Conservation (phyloP, 352 stramenopile genomes). For the Phytopythium mirpurense region DNA sequence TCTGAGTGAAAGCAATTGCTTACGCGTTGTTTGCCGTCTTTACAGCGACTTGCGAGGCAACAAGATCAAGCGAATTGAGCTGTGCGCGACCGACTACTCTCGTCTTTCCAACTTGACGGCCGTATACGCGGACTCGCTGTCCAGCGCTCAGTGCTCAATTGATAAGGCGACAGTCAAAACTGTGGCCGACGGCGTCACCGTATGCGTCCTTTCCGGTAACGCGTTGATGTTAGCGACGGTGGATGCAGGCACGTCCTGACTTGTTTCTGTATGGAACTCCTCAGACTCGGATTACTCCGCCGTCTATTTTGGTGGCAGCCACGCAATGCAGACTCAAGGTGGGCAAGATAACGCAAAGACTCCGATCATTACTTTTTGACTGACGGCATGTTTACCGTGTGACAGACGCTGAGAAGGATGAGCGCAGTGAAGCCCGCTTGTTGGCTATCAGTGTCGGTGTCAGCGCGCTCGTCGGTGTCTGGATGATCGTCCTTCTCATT, state of each 20-base stretch:
- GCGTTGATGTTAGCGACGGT: neutral
- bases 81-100: constrained; percentile 18
- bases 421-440: neutral
- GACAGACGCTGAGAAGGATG: constrained; percentile 1
- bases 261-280: neutral
- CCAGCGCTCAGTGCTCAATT: constrained; percentile 18
- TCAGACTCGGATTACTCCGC: constrained; percentile 3
- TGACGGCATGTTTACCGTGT: too few species aligned
- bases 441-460: constrained; percentile 17
- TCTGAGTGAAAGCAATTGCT: too few species aligned
- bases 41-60: constrained; percentile 33
- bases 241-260: neutral
- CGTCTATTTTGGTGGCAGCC: constrained; percentile 1
- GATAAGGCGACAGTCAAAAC: constrained; percentile 16
- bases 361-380: too few species aligned
- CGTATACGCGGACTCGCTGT: constrained; percentile 23
- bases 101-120: constrained; percentile 14
- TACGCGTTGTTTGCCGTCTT: too few species aligned
- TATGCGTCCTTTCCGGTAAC: constrained; percentile 30
- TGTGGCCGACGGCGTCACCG: constrained; percentile 15
- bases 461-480: constrained; percentile 28
- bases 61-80: constrained; percentile 21
- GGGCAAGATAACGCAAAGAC: too few species aligned
- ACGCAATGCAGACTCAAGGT: neutral
- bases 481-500: constrained; percentile 24